These are phyloP conservation scores for Termitomyces sp. DNA, from an alignment of 768 basidiomycete species.

Conservation along the genomic window DNA sequence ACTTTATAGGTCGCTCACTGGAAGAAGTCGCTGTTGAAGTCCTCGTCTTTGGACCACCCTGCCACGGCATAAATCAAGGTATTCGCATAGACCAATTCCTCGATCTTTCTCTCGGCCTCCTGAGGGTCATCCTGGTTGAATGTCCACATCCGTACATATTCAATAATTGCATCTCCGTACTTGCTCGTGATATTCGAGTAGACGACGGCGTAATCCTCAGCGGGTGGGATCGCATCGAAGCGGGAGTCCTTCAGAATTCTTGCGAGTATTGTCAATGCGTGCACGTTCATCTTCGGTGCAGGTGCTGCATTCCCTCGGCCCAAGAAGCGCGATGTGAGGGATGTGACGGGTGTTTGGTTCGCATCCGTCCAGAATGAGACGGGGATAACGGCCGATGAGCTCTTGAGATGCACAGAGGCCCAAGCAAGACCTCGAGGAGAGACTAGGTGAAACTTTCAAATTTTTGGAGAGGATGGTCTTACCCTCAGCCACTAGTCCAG, in stretches of 20 bases:
- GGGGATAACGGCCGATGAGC: conserved; percentile 30
- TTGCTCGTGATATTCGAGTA: conserved; percentile 30
- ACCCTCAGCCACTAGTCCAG: conserved; percentile 66
- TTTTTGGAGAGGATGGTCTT: not conserved
- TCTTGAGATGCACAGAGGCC: conserved; percentile 42
- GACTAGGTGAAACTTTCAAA: not conserved
- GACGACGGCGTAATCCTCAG: conserved; percentile 16
- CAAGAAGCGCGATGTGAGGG: conserved; percentile 8
- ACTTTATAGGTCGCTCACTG: no score
- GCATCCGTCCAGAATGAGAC: conserved; percentile 18
- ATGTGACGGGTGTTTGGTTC: not conserved
- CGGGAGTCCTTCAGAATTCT: conserved; percentile 49
- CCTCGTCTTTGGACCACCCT: conserved; percentile 38
- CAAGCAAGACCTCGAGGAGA: conserved; percentile 47
- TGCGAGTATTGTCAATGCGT: conserved; percentile 51
- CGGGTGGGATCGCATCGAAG: conserved; percentile 20
- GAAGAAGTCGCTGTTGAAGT: conserved; percentile 53
- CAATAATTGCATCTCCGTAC: conserved; percentile 35
- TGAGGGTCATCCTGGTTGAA: conserved; percentile 28
- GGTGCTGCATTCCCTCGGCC: not conserved
- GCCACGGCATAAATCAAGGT: conserved; percentile 53
- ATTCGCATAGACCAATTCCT: conserved; percentile 58
- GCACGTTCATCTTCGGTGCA: conserved; percentile 17
- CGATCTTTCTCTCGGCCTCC: conserved; percentile 50
- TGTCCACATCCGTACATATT: conserved; percentile 42